Evolutionary conservation across 176 grass and related monocot genomes (phyloP).

Genomic region (Oryza longistaminata): DNA sequence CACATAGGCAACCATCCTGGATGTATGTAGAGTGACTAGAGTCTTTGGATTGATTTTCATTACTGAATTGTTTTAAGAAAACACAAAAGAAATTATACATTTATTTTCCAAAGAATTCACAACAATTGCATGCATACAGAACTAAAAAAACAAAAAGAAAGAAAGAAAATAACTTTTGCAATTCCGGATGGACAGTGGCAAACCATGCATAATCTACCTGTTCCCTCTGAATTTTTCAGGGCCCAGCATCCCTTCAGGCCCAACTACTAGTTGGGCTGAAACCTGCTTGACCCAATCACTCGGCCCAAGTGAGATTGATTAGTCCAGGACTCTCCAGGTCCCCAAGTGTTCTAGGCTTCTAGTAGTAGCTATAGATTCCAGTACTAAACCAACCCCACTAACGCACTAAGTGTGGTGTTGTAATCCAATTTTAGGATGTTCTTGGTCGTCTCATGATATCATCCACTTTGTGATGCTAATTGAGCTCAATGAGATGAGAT

Average conservation of each 20-base stretch:
- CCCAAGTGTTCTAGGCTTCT: neutral
- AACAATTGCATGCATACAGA: neutral
- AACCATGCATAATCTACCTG: neutral
- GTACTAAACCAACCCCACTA: neutral
- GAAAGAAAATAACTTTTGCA: neutral
- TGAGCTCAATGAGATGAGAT: neutral
- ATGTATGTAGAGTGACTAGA: too few relatives aligned
- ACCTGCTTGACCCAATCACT: neutral
- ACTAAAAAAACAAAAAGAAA: neutral
- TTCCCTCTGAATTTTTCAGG: neutral
- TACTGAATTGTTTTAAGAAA: too few relatives aligned
- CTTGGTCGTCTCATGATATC: neutral
- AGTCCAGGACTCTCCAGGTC: too few relatives aligned
- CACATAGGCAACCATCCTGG: too few relatives aligned
- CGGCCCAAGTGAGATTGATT: neutral
- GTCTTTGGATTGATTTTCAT: too few relatives aligned
- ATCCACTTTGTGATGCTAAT: neutral
- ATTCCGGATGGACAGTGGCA: neutral
- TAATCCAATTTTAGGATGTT: neutral
- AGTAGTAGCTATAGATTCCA: neutral
- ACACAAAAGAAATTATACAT: neutral
- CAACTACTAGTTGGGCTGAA: neutral
- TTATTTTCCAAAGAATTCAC: neutral
- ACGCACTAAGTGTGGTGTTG: neutral
- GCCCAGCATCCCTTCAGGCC: neutral